phyloP scores from a whole-genome alignment of 352 stramenopile genomes.

The Pythium aristosporum region DNA sequence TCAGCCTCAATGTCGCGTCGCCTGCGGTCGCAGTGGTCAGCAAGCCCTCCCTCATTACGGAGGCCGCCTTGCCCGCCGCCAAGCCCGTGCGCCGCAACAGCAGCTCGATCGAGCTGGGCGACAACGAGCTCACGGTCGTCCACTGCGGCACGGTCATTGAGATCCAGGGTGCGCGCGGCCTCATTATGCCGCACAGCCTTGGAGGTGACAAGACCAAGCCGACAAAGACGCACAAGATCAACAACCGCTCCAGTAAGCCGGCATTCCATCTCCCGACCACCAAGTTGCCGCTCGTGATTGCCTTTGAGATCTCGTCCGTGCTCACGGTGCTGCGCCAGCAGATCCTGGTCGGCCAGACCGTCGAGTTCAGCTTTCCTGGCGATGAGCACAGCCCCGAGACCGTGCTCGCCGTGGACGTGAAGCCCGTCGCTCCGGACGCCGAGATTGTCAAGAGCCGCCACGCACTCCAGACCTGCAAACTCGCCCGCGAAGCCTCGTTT shows the following conservation, averaged over 20 bases:
- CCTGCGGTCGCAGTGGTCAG: conserved; percentile 29
- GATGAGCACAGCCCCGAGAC: conserved; percentile 28
- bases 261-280: conserved; percentile 29
- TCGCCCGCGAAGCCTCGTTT: conserved; percentile 70
- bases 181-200: conserved; percentile 76
- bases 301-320: conserved; percentile 59
- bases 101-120: conserved; percentile 35
- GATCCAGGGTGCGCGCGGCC: conserved; percentile 67
- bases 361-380: conserved; percentile 60
- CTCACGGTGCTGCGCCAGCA: conserved; percentile 40
- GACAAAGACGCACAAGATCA: not conserved
- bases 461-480: conserved; percentile 72
- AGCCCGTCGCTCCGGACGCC: conserved; percentile 53
- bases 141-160: conserved; percentile 81
- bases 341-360: conserved; percentile 62
- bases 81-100: conserved; percentile 24
- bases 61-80: not conserved
- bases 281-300: conserved; percentile 50
- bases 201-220: conserved; percentile 17
- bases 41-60: conserved; percentile 15
- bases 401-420: conserved; percentile 55
- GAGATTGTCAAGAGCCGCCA: conserved; percentile 69
- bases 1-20: conserved; percentile 41
- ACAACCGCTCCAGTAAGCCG: not conserved
- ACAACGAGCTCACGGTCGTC: conserved; percentile 63